Percentiles rank a stretch among this genome's conserved stretches.
phyloP scores from a whole-genome alignment of 2,329 filamentous ascomycete genomes.

The Daldinia sp. region DNA sequence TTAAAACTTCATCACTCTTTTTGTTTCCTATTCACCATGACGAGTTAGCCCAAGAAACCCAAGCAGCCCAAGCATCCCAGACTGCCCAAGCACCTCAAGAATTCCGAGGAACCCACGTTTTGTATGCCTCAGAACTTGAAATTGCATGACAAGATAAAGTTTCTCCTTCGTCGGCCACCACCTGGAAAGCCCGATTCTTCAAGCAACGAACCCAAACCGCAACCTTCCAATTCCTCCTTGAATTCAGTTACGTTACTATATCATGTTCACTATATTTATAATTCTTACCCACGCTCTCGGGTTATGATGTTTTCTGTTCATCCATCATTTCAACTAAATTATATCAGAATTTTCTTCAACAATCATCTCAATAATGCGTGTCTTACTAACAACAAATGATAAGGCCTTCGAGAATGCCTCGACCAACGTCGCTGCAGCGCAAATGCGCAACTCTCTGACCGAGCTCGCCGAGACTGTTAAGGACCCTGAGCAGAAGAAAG shows the following conservation, averaged over 20 bases:
- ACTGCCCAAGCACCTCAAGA: too few relatives aligned
- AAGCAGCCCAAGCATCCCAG: too few relatives aligned
- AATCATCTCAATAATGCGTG: slow-evolving; percentile 14
- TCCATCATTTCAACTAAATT: slow-evolving; percentile 10
- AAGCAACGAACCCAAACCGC: neutral
- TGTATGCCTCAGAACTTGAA: slow-evolving; percentile 18
- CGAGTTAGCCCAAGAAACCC: neutral
- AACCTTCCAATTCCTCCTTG: neutral
- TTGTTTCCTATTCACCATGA: slow-evolving; percentile 3
- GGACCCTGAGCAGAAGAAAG: slow-evolving; percentile 85
- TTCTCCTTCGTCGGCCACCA: neutral
- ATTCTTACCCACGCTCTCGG: neutral
- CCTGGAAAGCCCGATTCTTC: neutral
- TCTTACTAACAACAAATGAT: slow-evolving; percentile 47
- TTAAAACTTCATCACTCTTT: neutral
- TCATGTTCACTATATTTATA: neutral
- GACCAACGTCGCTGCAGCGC: slow-evolving; percentile 94
- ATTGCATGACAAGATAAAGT: slow-evolving; percentile 18
- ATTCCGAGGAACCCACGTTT: neutral
- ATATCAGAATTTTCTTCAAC: neutral
- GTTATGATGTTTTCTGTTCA: neutral
- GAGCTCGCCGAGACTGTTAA: slow-evolving; percentile 88
- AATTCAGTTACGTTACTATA: neutral
- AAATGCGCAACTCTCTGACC: slow-evolving; percentile 99
- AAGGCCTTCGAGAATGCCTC: slow-evolving; percentile 99